phyloP scores from a whole-genome alignment of 768 basidiomycete genomes.

The Rhodotorula diobovata region DNA sequence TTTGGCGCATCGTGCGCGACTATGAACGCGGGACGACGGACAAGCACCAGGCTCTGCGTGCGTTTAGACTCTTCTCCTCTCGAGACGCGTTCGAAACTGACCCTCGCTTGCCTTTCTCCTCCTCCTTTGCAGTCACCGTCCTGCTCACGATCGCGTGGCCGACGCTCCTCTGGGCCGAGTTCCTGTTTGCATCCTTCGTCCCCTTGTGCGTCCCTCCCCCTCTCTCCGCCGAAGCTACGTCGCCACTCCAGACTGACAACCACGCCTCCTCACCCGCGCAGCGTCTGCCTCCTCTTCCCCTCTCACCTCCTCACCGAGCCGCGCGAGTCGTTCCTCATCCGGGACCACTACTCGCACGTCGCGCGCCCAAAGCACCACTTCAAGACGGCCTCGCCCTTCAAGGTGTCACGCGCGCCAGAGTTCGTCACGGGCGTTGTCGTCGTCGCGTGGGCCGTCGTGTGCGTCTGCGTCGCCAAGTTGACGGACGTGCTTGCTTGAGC shows the following conservation, averaged over 20 bases:
- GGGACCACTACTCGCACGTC: slow-evolving; percentile 37
- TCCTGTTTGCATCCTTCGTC: slow-evolving; percentile 33
- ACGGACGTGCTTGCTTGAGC: slow-evolving; percentile 34
- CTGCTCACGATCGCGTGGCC: slow-evolving; percentile 38
- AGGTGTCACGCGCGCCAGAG: slow-evolving; percentile 30
- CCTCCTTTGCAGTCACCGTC: slow-evolving; percentile 19
- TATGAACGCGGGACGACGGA: slow-evolving; percentile 32
- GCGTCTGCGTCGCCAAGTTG: slow-evolving; percentile 28
- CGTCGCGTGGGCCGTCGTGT: slow-evolving; percentile 28
- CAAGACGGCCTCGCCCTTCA: slow-evolving; percentile 36
- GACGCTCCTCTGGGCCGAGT: slow-evolving; percentile 34
- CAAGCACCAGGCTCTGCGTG: slow-evolving; percentile 30
- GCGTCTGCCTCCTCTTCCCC: slow-evolving; percentile 37
- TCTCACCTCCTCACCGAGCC: slow-evolving; percentile 34
- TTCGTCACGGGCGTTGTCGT: slow-evolving; percentile 23
- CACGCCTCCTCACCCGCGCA: background rate
- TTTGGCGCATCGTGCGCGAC: slow-evolving; percentile 32
- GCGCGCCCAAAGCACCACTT: slow-evolving; percentile 38
- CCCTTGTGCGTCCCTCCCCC: slow-evolving; percentile 22
- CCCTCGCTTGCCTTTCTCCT: background rate
- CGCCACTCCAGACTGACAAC: background rate
- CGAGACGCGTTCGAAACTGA: background rate
- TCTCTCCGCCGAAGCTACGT: background rate
- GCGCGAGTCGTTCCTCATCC: slow-evolving; percentile 36
- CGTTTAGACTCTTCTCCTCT: background rate